These are phyloP conservation scores for Oryza meridionalis DNA, from an alignment of 176 grass and related monocot species.

Conservation along the genomic window DNA sequence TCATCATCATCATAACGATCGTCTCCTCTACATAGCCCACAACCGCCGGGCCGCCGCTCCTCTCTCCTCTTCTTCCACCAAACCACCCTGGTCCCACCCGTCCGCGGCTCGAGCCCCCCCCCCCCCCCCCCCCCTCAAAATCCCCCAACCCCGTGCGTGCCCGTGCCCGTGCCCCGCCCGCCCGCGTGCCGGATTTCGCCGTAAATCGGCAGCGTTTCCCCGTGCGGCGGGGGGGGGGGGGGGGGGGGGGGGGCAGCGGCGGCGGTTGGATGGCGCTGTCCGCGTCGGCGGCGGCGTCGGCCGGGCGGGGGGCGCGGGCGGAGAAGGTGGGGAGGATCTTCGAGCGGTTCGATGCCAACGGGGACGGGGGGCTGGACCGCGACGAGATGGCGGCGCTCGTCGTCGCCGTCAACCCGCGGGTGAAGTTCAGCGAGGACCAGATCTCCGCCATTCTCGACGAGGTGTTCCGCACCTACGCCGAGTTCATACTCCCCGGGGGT, in stretches of 20 bases:
- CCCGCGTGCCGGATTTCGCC: conserved; percentile 46
- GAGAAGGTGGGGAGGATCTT: conserved; percentile 92
- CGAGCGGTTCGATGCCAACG: conserved; percentile 83
- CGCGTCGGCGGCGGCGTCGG: conserved; percentile 60
- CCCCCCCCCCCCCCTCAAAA: conserved; percentile 34
- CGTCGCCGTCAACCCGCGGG: conserved; percentile 75
- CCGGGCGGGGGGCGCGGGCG: conserved; percentile 53
- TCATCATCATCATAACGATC: neutral
- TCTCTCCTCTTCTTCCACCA: neutral
- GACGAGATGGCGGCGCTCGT: conserved; percentile 89
- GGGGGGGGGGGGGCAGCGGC: neutral
- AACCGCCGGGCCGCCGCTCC: conserved; percentile 26
- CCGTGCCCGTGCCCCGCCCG: neutral
- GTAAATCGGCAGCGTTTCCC: conserved; percentile 39
- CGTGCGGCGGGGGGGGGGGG: no score
- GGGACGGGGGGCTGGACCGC: conserved; percentile 83
- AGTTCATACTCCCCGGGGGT: conserved; percentile 61
- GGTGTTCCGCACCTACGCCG: conserved; percentile 91
- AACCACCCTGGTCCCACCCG: conserved; percentile 43
- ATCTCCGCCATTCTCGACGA: conserved; percentile 93
- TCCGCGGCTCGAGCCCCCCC: neutral
- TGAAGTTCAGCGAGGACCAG: conserved; percentile 91
- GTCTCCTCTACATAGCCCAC: conserved; percentile 23
- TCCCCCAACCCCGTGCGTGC: conserved; percentile 32
- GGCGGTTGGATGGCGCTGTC: conserved; percentile 45